Percentiles rank a stretch among this genome's conserved stretches.
Evolutionary conservation across 495 filamentous ascomycete genomes (phyloP).

Genomic region (Recurvomyces mirabilis): DNA sequence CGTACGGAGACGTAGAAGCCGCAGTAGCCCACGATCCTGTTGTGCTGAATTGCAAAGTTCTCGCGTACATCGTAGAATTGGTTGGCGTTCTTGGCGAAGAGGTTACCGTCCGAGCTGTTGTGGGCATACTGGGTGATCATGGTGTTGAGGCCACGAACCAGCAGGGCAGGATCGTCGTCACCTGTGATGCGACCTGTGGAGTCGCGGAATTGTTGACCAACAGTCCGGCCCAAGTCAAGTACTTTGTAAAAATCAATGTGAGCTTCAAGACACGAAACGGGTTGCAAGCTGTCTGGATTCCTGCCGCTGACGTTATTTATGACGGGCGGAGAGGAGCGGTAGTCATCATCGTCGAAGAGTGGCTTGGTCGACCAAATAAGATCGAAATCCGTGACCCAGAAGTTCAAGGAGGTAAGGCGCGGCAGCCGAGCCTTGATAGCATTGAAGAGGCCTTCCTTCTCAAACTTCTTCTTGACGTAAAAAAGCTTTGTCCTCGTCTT

Average conservation of each 20-base stretch:
- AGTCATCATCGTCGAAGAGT: neutral
- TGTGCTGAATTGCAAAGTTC: neutral
- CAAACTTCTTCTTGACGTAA: too few species aligned
- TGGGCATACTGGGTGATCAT: slow-evolving; percentile 5
- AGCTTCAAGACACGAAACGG: too few species aligned
- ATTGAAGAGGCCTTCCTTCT: too few species aligned
- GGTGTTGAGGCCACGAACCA: slow-evolving; percentile 9
- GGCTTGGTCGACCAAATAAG: slow-evolving; percentile 8
- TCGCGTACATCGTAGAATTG: neutral
- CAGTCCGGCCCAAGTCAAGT: neutral
- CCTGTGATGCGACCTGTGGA: neutral
- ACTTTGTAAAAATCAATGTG: too few species aligned
- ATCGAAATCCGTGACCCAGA: slow-evolving; percentile 11
- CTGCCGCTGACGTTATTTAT: too few species aligned
- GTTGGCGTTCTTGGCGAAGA: slow-evolving; percentile 4
- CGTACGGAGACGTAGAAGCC: slow-evolving; percentile 12
- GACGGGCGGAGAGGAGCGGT: neutral
- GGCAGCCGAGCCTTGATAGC: too few species aligned
- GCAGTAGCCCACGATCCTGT: neutral
- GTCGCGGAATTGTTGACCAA: slow-evolving; percentile 1
- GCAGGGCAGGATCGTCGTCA: neutral
- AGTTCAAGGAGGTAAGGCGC: too few species aligned
- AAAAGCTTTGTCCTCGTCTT: too few species aligned
- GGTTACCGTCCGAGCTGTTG: neutral
- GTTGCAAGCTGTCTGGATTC: too few species aligned